Conservation (phyloP, 768 basidiomycete genomes). For the Amanita subjunquillea region DNA sequence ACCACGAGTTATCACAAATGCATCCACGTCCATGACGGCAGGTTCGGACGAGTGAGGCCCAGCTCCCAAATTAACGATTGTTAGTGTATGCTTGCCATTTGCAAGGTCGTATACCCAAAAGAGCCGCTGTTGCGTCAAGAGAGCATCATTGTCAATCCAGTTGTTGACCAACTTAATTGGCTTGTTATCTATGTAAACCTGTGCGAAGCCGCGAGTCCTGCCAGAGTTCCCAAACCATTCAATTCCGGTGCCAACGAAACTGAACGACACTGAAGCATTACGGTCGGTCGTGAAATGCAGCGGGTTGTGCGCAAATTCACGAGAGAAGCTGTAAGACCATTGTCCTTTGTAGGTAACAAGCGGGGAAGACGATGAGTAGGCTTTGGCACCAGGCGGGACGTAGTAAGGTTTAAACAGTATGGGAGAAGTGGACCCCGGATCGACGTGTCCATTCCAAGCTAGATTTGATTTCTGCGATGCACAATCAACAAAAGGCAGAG, state of each 20-base stretch:
- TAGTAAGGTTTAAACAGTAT: conserved; percentile 57
- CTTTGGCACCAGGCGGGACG: conserved; percentile 62
- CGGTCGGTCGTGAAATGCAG: conserved; percentile 38
- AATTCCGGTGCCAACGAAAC: conserved; percentile 64
- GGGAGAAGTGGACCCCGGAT: conserved; percentile 35
- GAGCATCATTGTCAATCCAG: conserved; percentile 20
- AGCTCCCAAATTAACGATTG: conserved; percentile 46
- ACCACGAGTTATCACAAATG: conserved; percentile 54
- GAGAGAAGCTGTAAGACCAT: conserved; percentile 49
- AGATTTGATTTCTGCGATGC: conserved; percentile 21
- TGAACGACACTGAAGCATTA: conserved; percentile 42
- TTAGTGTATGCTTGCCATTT: conserved; percentile 46
- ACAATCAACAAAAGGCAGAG: conserved; percentile 9
- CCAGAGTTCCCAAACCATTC: conserved; percentile 69
- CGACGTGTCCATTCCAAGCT: conserved; percentile 64
- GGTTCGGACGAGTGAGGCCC: conserved; percentile 23
- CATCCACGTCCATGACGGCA: conserved; percentile 45
- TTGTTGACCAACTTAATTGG: conserved; percentile 34
- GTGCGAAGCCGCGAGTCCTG: conserved; percentile 40
- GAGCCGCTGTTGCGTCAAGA: conserved; percentile 47
- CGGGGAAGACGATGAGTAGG: conserved; percentile 61
- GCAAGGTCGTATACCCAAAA: conserved; percentile 50
- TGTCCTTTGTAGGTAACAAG: conserved; percentile 50
- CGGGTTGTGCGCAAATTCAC: conserved; percentile 37
- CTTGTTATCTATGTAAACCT: conserved; percentile 50